These are phyloP conservation scores for Pseudonectria foliicola DNA, from an alignment of 2,329 filamentous ascomycete genomes.

Conservation along the genomic window DNA sequence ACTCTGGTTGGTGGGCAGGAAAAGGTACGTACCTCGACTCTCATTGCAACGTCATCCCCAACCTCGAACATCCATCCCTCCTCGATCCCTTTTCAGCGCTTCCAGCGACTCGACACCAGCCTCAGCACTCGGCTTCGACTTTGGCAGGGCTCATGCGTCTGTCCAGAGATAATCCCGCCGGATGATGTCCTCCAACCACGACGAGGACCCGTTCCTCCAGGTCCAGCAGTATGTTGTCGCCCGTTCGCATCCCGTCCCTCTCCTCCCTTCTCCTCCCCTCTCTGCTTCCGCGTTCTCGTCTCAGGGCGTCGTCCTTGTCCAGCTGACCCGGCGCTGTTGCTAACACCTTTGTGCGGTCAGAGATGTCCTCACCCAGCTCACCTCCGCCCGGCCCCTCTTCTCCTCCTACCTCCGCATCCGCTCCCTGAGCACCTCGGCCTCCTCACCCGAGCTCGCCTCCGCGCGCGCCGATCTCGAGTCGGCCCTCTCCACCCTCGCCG, in stretches of 20 bases:
- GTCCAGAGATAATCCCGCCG: conserved; percentile 18
- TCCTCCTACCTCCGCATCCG: conserved; percentile 93
- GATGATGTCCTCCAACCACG: conserved; percentile 63
- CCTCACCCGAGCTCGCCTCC: conserved; percentile 77
- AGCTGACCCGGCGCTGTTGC: no score
- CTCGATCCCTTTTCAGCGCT: conserved; percentile 4
- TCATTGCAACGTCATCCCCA: conserved; percentile 28
- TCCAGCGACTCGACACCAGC: conserved; percentile 2
- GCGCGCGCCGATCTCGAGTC: conserved; percentile 63
- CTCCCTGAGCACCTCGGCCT: conserved; percentile 64
- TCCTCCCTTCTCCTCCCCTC: conserved; percentile 2
- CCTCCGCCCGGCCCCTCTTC: conserved; percentile 77
- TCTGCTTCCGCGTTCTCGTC: no score
- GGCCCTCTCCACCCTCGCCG: conserved; percentile 60
- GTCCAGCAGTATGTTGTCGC: conserved; percentile 53
- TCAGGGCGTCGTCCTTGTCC: no score
- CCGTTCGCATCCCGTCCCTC: conserved; percentile 1
- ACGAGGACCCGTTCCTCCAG: conserved; percentile 65
- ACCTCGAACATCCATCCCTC: conserved; percentile 16
- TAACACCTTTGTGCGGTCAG: no score
- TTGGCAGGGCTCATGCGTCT: conserved; percentile 14
- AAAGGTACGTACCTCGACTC: conserved; percentile 4
- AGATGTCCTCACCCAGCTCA: conserved; percentile 80
- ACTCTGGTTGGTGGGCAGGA: conserved; percentile 1
- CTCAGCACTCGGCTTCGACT: neutral